A percentile compares a stretch with the other conserved stretches of the same genome.
Evolutionary conservation across 2,329 filamentous ascomycete genomes (phyloP).

Genomic region (Coniella lustricola): DNA sequence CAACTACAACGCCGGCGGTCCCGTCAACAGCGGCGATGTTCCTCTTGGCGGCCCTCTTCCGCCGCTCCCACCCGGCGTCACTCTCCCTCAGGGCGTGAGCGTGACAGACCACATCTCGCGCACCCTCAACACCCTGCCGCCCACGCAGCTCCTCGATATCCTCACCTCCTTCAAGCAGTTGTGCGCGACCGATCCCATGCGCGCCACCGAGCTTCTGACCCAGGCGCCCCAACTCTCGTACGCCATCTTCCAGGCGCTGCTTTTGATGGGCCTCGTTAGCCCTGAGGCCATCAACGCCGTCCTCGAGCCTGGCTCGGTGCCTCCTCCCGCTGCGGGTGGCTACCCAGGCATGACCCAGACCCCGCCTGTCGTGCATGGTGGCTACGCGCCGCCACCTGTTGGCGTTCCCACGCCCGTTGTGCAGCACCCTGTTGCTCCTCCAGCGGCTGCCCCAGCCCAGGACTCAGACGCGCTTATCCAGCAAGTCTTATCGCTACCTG

Average conservation of each 20-base stretch:
- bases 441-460: constrained; percentile 27
- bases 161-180: constrained; percentile 90
- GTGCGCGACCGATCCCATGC: constrained; percentile 71
- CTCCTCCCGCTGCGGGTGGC: constrained; percentile 28
- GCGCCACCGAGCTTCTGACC: constrained; percentile 77
- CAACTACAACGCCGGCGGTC: constrained; percentile 13
- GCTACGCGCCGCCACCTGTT: constrained; percentile 38
- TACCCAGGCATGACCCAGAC: constrained; percentile 37
- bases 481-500: constrained; percentile 73
- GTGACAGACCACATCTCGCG: constrained; percentile 88
- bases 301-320: constrained; percentile 52
- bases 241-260: constrained; percentile 87
- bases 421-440: constrained; percentile 33
- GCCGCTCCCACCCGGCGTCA: constrained; percentile 75
- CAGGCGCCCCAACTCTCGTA: constrained; percentile 90
- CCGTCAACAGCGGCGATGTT: constrained; percentile 27
- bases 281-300: constrained; percentile 75
- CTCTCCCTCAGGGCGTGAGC: constrained; percentile 74
- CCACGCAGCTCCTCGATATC: constrained; percentile 85
- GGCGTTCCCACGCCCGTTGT: constrained; percentile 25
- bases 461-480: constrained; percentile 69
- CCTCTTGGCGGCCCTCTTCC: constrained; percentile 47
- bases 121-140: constrained; percentile 79
- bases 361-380: constrained; percentile 37
- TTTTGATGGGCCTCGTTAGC: constrained; percentile 89